Conservation (phyloP, 805 yeast species). For the Yarrowia divulgata region DNA sequence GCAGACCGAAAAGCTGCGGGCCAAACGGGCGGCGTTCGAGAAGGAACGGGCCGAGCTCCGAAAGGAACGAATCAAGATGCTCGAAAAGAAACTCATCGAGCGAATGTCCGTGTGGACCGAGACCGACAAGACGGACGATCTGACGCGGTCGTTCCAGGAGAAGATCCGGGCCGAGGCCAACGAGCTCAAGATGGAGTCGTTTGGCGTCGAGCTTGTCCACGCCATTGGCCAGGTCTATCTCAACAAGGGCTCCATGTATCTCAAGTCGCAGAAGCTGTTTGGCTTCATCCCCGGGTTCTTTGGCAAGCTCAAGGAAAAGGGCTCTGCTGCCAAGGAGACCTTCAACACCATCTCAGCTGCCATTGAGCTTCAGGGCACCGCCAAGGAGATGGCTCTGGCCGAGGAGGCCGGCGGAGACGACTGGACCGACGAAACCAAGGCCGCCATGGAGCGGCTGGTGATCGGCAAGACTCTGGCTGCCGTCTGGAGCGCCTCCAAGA, state of each 20-base stretch:
- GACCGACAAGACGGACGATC: conserved; percentile 67
- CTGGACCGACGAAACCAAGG: conserved; percentile 66
- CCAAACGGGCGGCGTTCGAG: conserved; percentile 70
- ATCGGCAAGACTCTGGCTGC: conserved; percentile 92
- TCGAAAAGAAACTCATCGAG: conserved; percentile 65
- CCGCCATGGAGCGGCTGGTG: conserved; percentile 79
- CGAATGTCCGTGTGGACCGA: conserved; percentile 64
- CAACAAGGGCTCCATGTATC: conserved; percentile 73
- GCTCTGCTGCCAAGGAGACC: conserved; percentile 81
- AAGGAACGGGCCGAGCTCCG: conserved; percentile 76
- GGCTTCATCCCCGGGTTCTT: conserved; percentile 82
- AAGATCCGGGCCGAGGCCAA: conserved; percentile 85
- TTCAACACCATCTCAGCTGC: conserved; percentile 84
- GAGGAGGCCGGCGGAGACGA: conserved; percentile 66
- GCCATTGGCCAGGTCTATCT: conserved; percentile 82
- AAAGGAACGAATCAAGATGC: conserved; percentile 66
- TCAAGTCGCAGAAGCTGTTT: conserved; percentile 78
- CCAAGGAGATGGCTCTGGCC: conserved; percentile 75
- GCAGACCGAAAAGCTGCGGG: conserved; percentile 54
- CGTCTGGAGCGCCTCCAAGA: conserved; percentile 93
- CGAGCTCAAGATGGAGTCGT: conserved; percentile 90
- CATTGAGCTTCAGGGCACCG: conserved; percentile 80
- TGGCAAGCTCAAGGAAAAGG: conserved; percentile 82
- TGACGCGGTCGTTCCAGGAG: conserved; percentile 65
- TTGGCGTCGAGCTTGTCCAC: conserved; percentile 83